Base-by-base conservation (phyloP, 768 basidiomycete species). In the Russula sp. region DNA sequence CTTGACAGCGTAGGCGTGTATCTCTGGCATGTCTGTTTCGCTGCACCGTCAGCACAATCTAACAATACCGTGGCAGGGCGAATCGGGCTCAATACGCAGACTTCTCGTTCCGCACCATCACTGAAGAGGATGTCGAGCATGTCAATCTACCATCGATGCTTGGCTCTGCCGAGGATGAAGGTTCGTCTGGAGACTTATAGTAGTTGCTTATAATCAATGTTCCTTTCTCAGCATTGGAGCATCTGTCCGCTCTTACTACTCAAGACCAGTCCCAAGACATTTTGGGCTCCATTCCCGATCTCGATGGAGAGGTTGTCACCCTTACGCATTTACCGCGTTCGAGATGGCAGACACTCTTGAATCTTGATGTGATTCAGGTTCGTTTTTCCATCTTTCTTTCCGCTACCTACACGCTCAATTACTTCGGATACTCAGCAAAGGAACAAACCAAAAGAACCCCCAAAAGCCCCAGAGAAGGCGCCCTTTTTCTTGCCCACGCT, bases 401-500 rank as follows among this genome's bases (percentile, higher is more conserved):
- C 9, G 18, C 37, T 49, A 44, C 42, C 16, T 9, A 16, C 53
- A 10, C 56, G 10, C 37, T 51, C 44, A 51, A 57, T 11, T 50
- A 20, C 18, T 34, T 44, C 45, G 35, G n/a, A 6, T 11, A 32
- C 51, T 47, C 64, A 96, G 89, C 88, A 90, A 82, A 87, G 97
- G 59, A 98, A 98, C 73, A 97, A 95, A 78, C 94, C 97, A 13
- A 94, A 89, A 74, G 95, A 97, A 66, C 84, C 94, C 0, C 94
- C 94, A 7, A 98, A 98, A 74, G 89, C 88, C 31, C 92, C 93
- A 13, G 96, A 98, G 75, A 84, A 92, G 63, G 96, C 94, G 1
- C 97, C 97, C 0, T 99, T 99, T 79, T 99, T 98, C 80, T 78
- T 99, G 16, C 97, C 96, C 22, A 93, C 94, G 1, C 75, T 98